phyloP scores from a whole-genome alignment of 306 rosid species.

The Betula pendula region DNA sequence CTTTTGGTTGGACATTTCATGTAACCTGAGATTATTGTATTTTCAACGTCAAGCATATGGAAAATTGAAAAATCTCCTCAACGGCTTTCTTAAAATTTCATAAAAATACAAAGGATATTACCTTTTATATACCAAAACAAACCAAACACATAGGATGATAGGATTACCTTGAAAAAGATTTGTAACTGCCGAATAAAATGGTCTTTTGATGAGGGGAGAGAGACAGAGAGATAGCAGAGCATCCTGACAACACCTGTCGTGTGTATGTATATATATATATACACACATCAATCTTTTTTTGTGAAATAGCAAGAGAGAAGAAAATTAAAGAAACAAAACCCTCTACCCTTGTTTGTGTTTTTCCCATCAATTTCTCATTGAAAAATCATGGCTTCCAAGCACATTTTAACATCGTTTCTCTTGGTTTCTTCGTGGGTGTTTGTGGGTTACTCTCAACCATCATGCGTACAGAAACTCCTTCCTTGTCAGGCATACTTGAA shows the following conservation, averaged over 20 bases:
- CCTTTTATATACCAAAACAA: no score
- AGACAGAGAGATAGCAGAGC: no score
- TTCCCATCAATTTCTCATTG: no score
- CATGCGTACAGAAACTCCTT: slow-evolving; percentile 54
- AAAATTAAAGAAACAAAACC: no score
- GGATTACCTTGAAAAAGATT: neutral
- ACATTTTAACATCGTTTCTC: slow-evolving; percentile 12
- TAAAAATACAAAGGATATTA: neutral
- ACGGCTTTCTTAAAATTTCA: neutral
- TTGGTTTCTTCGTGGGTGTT: slow-evolving; percentile 22
- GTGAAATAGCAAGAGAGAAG: no score
- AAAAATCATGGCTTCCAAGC: slow-evolving; percentile 20
- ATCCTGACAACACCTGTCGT: no score
- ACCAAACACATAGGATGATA: no score
- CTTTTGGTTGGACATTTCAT: no score
- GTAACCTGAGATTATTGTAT: no score
- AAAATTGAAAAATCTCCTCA: neutral
- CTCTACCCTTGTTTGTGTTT: no score
- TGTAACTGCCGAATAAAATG: neutral
- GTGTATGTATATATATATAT: no score
- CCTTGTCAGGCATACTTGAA: slow-evolving; percentile 53
- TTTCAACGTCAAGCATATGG: neutral
- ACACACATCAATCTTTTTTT: no score
- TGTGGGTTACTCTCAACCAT: slow-evolving; percentile 2
- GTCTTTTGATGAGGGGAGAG: neutral